phyloP scores from a whole-genome alignment of 2,329 filamentous ascomycete genomes.

The Aspergillus sp. region DNA sequence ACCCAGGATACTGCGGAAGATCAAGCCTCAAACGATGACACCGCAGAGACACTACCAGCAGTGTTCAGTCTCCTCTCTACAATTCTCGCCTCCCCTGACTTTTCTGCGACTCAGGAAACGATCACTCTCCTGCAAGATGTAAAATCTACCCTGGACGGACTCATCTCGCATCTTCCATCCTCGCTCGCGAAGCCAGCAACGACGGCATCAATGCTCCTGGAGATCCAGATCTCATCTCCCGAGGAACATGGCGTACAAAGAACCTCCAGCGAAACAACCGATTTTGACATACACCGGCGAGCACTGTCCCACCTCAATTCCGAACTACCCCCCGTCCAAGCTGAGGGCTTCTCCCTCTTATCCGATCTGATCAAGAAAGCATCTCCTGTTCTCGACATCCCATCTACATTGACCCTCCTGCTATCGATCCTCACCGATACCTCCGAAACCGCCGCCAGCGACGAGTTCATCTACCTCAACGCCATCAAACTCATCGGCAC shows the following conservation, averaged over 20 bases:
- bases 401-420: constrained; percentile 40
- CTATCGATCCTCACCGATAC: constrained; percentile 38
- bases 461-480: constrained; percentile 46
- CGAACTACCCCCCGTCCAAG: constrained; percentile 41
- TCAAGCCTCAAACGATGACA: constrained; percentile 21
- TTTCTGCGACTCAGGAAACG: constrained; percentile 30
- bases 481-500: constrained; percentile 42
- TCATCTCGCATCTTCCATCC: constrained; percentile 33
- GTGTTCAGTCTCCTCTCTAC: constrained; percentile 45
- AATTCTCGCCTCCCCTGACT: constrained; percentile 42
- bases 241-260: constrained; percentile 21
- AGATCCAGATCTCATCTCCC: constrained; percentile 37
- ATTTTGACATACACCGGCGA: constrained; percentile 42
- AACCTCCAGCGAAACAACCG: constrained; percentile 27
- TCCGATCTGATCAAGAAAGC: constrained; percentile 39
- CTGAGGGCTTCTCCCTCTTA: constrained; percentile 43
- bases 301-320: constrained; percentile 42
- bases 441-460: constrained; percentile 30
- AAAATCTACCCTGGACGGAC: constrained; percentile 35
- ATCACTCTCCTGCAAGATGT: constrained; percentile 29
- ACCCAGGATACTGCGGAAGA: constrained; percentile 15
- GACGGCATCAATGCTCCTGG: constrained; percentile 43
- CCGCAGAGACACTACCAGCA: constrained; percentile 37
- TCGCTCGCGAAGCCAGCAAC: constrained; percentile 37
- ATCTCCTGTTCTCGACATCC: constrained; percentile 44